Evolutionary conservation across 352 stramenopile species (phyloP), one percentile per base, ranked within the genome.

Genomic region (Pythium dissimile): DNA sequence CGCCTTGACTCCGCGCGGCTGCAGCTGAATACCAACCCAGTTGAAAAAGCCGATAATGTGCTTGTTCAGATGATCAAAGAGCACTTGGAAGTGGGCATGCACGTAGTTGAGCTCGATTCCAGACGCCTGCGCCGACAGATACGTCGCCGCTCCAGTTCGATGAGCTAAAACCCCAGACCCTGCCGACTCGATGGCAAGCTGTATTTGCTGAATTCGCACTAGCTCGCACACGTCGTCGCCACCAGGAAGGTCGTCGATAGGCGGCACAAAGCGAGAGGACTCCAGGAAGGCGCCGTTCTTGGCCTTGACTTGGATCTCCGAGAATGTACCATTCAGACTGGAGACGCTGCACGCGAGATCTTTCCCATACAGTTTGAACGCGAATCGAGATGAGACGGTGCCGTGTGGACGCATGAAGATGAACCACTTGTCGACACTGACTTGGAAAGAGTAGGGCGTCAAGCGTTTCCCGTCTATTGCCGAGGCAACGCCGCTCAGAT

Each of bases 1-100:
- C 2, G 56, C 3, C 50, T 63, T 45, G 2, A 77, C 31, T 15
- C 65, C 52, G 1, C 62, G 35, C 23, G 76, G 76, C n/a, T 75
- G 67, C 21, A 72, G 70, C 46, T 81, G 72, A 9, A 86, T 55
- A 16, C 75, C 77, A 8, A 73, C 71, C 76, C 77, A 92, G 12
- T 74, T 75, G 27, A 83, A 87, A 55, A 89, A 86, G 0, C 68
- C 77, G 23, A 84, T 63, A 18, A 92, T 74, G 23, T 89, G 68
- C 55, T 80, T 78, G 21, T 70, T 71, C 16, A 89, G 37, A 54
- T 86, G 77, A 15, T 88, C 63, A 5, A 64, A 30, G 11, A 92
- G 69, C 0, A 75, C 59, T 18, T 47, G 51, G 27, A 74, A 80
- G 31, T 88, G 72, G 8, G 64, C 58, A 43, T 79, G 66, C 24